A percentile compares a stretch with the other conserved stretches of the same genome.
Evolutionary conservation across 164 flowering plant species (phyloP).

Genomic region (Amborella trichopoda): DNA sequence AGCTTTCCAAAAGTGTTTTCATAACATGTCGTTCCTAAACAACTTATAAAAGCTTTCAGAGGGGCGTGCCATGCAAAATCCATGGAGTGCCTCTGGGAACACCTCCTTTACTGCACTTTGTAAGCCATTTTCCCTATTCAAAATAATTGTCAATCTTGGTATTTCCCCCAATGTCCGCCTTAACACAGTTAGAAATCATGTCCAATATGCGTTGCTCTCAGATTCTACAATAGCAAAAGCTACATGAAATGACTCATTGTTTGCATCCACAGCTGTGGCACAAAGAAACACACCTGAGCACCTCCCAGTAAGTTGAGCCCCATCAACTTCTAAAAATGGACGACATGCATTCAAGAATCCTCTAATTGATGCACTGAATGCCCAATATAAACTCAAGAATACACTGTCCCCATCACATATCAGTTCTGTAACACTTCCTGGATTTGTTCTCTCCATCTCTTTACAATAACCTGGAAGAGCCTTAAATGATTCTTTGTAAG

Average conservation of each 20-base stretch:
- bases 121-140: conserved; percentile 48
- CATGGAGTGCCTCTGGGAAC: conserved; percentile 49
- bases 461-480: conserved; percentile 67
- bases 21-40: conserved; percentile 61
- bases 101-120: conserved; percentile 43
- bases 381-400: conserved; percentile 60
- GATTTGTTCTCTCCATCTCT: conserved; percentile 50
- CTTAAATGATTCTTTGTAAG: conserved; percentile 71
- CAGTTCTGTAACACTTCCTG: conserved; percentile 66
- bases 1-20: conserved; percentile 64
- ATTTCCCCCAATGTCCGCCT: conserved; percentile 34
- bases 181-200: conserved; percentile 66
- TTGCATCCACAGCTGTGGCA: conserved; percentile 67
- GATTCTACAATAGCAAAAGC: conserved; percentile 79
- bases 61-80: conserved; percentile 55
- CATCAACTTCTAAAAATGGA: conserved; percentile 63
- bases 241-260: conserved; percentile 71
- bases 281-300: conserved; percentile 66
- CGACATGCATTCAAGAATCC: conserved; percentile 70
- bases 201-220: conserved; percentile 75
- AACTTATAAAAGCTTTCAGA: conserved; percentile 50
- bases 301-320: conserved; percentile 54
- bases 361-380: conserved; percentile 46
- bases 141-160: conserved; percentile 46
- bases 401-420: conserved; percentile 52